Percentiles rank a stretch among this genome's conserved stretches.
These are phyloP conservation scores for Drechslerella dactyloides DNA, from an alignment of 2,329 filamentous ascomycete species.

Conservation along the genomic window DNA sequence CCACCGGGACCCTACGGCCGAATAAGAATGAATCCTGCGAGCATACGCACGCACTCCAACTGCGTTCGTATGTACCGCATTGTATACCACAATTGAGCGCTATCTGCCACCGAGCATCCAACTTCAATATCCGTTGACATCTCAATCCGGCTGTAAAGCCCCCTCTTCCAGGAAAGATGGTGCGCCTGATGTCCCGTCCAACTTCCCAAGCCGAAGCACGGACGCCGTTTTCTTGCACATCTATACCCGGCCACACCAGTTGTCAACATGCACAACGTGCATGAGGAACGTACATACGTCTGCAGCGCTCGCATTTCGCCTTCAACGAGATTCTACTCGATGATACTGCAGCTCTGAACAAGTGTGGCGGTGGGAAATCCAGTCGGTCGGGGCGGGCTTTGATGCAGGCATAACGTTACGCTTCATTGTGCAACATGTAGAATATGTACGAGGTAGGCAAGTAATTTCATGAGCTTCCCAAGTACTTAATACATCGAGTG, in stretches of 20 bases:
- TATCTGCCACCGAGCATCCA: not conserved
- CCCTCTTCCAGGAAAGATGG: not conserved
- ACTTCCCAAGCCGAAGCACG: conserved; percentile 2
- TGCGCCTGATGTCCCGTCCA: not conserved
- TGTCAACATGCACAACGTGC: not conserved
- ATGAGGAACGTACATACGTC: not conserved
- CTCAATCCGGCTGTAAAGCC: not conserved
- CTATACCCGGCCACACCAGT: not conserved
- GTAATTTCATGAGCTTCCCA: no score
- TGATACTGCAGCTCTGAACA: no score
- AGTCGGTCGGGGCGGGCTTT: no score
- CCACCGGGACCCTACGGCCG: not conserved
- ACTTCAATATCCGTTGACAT: no score
- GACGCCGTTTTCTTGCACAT: not conserved
- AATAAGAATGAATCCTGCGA: not conserved
- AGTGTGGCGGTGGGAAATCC: no score
- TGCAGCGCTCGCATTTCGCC: no score
- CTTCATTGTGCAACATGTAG: no score
- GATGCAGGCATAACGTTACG: no score
- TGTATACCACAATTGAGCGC: no score
- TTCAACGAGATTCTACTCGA: no score
- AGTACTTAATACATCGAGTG: no score
- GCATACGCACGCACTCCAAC: not conserved
- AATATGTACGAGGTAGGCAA: no score
- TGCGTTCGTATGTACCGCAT: not conserved